phyloP scores from a whole-genome alignment of 2,329 filamentous ascomycete species.

The Zymoseptoria crescenta region DNA sequence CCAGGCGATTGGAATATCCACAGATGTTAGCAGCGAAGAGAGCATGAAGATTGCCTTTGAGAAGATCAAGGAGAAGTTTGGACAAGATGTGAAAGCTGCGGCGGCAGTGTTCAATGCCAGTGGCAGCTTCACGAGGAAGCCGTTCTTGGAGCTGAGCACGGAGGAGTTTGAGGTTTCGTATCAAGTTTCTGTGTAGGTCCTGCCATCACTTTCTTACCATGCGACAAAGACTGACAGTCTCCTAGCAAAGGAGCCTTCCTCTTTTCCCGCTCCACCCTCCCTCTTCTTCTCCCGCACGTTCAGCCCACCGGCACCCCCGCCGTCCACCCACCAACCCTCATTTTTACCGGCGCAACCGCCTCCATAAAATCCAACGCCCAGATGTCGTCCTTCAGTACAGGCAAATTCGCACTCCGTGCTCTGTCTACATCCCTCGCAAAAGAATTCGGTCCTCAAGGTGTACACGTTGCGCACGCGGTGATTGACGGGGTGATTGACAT shows the following conservation, averaged over 20 bases:
- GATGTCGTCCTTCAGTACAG: constrained; percentile 65
- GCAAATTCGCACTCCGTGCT: constrained; percentile 72
- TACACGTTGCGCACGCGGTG: constrained; percentile 76
- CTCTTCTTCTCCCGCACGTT: constrained; percentile 59
- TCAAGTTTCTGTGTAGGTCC: constrained; percentile 43
- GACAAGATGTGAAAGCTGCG: constrained; percentile 32
- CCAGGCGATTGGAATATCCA: constrained; percentile 60
- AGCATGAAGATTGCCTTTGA: constrained; percentile 55
- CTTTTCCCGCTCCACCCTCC: constrained; percentile 66
- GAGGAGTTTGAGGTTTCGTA: constrained; percentile 48
- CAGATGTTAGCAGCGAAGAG: constrained; percentile 52
- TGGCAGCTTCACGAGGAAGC: constrained; percentile 51
- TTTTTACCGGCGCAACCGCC: constrained; percentile 83
- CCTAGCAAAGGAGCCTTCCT: constrained; percentile 60
- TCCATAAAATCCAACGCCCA: constrained; percentile 63
- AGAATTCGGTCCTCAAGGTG: constrained; percentile 76
- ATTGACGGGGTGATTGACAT: constrained; percentile 76
- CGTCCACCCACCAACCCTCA: constrained; percentile 63
- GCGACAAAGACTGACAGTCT: background rate
- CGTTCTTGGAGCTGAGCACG: constrained; percentile 53
- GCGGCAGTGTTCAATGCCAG: constrained; percentile 66
- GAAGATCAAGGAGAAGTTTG: constrained; percentile 53
- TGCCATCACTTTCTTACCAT: background rate
- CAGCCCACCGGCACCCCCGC: constrained; percentile 36
- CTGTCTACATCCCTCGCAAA: constrained; percentile 67